phyloP scores from a whole-genome alignment of 768 basidiomycete species.

The Hypholoma fasciculare region DNA sequence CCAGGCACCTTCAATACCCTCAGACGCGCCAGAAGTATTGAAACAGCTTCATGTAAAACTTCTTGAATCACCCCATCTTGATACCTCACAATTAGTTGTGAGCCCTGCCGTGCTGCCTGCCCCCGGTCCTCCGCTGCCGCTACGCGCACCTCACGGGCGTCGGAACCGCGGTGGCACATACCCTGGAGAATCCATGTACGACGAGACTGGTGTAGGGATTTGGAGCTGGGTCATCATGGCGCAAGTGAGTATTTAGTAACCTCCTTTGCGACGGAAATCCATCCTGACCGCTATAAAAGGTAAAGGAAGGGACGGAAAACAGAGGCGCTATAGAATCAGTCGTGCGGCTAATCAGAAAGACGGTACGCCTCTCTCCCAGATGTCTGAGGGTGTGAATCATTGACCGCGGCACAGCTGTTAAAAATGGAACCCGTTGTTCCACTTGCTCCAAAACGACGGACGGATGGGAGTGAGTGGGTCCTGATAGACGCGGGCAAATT shows the following conservation, averaged over 20 bases:
- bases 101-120: conserved; percentile 48
- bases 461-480: conserved; percentile 73
- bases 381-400: background rate
- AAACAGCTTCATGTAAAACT: conserved; percentile 59
- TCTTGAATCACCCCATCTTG: conserved; percentile 65
- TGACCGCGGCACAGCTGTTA: conserved; percentile 46
- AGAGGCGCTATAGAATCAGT: conserved; percentile 78
- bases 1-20: conserved; percentile 43
- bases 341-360: conserved; percentile 67
- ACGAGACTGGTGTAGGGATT: conserved; percentile 49
- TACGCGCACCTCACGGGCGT: conserved; percentile 55
- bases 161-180: conserved; percentile 69
- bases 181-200: conserved; percentile 58
- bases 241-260: conserved; percentile 45
- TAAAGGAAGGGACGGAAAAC: conserved; percentile 83
- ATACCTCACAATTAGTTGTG: conserved; percentile 56
- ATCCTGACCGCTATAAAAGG: conserved; percentile 37
- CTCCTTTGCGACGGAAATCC: background rate
- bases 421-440: conserved; percentile 55
- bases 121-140: conserved; percentile 62
- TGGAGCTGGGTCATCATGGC: conserved; percentile 80
- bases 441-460: conserved; percentile 64
- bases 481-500: conserved; percentile 82
- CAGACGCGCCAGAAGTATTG: conserved; percentile 50
- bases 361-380: conserved; percentile 42